Conservation (phyloP, 1,284 basidiomycete species). For the Singerocomus inundabilis region DNA sequence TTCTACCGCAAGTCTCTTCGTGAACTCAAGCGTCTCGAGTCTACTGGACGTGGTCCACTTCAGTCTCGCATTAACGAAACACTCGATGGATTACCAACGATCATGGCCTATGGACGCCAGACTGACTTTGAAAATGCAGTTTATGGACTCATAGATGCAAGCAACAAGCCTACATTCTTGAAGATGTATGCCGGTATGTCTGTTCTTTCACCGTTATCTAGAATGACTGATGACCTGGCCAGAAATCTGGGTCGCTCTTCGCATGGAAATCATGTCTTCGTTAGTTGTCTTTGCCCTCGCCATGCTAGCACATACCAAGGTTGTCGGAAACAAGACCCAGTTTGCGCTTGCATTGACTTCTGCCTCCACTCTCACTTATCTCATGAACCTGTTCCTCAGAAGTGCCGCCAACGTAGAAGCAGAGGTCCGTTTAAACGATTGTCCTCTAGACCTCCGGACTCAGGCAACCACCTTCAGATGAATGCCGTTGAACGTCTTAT, state of each 20-base stretch:
- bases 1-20: conserved; percentile 33
- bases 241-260: conserved; percentile 35
- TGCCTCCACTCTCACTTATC: conserved; percentile 28
- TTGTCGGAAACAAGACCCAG: conserved; percentile 24
- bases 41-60: conserved; percentile 28
- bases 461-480: conserved; percentile 23
- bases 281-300: conserved; percentile 24
- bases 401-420: conserved; percentile 32
- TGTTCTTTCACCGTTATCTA: not conserved
- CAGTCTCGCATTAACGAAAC: conserved; percentile 33
- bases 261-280: conserved; percentile 32
- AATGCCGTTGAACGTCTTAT: conserved; percentile 34
- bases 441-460: not conserved
- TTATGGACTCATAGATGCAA: conserved; percentile 22
- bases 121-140: conserved; percentile 27
- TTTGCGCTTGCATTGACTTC: conserved; percentile 32
- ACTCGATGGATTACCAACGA: conserved; percentile 32
- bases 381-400: conserved; percentile 32
- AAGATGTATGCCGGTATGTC: conserved; percentile 27
- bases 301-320: conserved; percentile 30
- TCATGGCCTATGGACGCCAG: conserved; percentile 31
- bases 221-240: conserved; percentile 4
- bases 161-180: conserved; percentile 31
- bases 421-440: conserved; percentile 20
- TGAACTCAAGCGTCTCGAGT: conserved; percentile 34